Evolutionary conservation across 2,329 filamentous ascomycete species (phyloP).

Genomic region (Clarireedia sp.): DNA sequence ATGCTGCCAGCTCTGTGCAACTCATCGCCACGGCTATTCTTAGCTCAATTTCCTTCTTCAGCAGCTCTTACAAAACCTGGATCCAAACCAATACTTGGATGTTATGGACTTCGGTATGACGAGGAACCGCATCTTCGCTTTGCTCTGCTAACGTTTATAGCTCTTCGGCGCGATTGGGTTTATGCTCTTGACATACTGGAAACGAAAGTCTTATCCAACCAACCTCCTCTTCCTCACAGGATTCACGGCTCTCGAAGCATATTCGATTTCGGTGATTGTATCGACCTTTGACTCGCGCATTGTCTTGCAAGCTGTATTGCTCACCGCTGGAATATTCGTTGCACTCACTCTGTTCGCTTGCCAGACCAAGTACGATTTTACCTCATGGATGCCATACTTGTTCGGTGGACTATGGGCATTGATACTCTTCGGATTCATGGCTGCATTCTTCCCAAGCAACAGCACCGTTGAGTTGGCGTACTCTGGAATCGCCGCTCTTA

Average conservation of each 20-base stretch:
- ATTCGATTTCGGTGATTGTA: slow-evolving; percentile 85
- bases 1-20: slow-evolving; percentile 61
- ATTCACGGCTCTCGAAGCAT: slow-evolving; percentile 89
- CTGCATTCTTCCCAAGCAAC: slow-evolving; percentile 77
- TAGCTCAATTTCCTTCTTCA: slow-evolving; percentile 81
- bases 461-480: slow-evolving; percentile 81
- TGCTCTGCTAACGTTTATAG: slow-evolving; percentile 29
- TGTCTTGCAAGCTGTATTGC: slow-evolving; percentile 81
- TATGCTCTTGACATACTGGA: slow-evolving; percentile 87
- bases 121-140: neutral
- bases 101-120: slow-evolving; percentile 70
- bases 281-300: slow-evolving; percentile 80
- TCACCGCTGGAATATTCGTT: slow-evolving; percentile 78
- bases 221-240: slow-evolving; percentile 87
- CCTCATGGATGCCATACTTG: slow-evolving; percentile 90
- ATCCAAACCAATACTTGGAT: slow-evolving; percentile 77
- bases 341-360: slow-evolving; percentile 82
- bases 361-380: slow-evolving; percentile 98
- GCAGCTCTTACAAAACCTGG: slow-evolving; percentile 69
- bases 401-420: slow-evolving; percentile 86
- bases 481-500: slow-evolving; percentile 69
- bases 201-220: slow-evolving; percentile 88
- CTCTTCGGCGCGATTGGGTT: slow-evolving; percentile 77
- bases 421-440: slow-evolving; percentile 88
- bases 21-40: slow-evolving; percentile 76